Base-by-base conservation (phyloP, 73 alveolate genomes). In the Tetrahymena thermophila region DNA sequence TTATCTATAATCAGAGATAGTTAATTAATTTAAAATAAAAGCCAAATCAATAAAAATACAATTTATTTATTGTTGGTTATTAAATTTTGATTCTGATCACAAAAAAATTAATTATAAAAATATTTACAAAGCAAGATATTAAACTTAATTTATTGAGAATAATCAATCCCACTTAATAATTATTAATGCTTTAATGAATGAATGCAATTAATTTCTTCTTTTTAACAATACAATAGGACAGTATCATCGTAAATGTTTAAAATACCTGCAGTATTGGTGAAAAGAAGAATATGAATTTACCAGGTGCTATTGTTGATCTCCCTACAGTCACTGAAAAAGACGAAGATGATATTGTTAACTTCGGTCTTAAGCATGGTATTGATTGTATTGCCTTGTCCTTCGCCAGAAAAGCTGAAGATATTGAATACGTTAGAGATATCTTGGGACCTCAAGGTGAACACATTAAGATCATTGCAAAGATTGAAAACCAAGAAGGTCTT, bases 401-500 rank as follows among this genome's bases (percentile, higher is more conserved):
- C 96, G 97, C 98, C 35, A 97, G 99, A 96, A 98, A 96, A 43
- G 99, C 99, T 23, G 93, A 97, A 85, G 99, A 98, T 97, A 97
- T 99, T 93, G 99, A 99, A 94, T 97, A 98, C 94, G 98, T 96
- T 93, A 96, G 98, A 94, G 98, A 98, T 57, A 97, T 98, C 85
- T 97, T 98, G 44, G 99, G 99, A 94, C 99, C 99, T 37, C 97
- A 97, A 94, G 99, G 99, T 43, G 93, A 96, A 38, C 98, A 98
- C 89, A 97, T 99, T 43, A 97, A 98, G 94, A 97, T 97, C 38
- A 98, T 98, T 71, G 97, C 99, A 25, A 99, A 99, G 97, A 99
- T 99, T 56, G 99, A 99, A 96, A 99, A 99, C 96, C 97, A 97
- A 94, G 99, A 99, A 97, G 99, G 99, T 57, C 97, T 99, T 95